Conservation (phyloP, 495 filamentous ascomycete genomes). For the Tuber magnatum region DNA sequence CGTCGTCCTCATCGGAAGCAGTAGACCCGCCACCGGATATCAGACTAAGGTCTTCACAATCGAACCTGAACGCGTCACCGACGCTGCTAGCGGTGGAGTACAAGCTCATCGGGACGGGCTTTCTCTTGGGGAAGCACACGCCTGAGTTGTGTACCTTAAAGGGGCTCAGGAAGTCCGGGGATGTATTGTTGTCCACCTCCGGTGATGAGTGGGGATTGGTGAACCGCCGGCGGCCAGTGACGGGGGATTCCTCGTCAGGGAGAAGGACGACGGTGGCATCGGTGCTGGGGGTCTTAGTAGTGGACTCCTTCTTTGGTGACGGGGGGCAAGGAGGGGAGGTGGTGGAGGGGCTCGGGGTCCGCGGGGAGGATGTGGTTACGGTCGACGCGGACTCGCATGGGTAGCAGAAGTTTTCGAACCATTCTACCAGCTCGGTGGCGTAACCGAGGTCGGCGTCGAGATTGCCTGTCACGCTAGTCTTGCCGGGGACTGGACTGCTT, state of each 20-base stretch:
- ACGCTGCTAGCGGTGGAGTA: slow-evolving; percentile 20
- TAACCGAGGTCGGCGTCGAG: slow-evolving; percentile 21
- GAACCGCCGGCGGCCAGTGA: neutral
- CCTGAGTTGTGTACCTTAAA: neutral
- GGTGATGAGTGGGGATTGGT: neutral
- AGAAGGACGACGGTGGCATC: neutral
- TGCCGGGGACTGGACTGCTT: neutral
- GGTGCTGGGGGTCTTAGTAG: neutral
- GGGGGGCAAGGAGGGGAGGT: neutral
- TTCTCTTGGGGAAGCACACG: neutral
- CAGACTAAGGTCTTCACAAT: neutral
- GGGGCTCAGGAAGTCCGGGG: neutral
- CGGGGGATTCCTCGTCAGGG: neutral
- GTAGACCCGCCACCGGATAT: neutral
- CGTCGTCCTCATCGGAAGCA: neutral
- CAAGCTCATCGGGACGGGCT: neutral
- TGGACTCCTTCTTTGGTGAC: neutral
- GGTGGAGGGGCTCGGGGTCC: neutral
- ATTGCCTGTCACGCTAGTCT: neutral
- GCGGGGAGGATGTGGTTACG: neutral
- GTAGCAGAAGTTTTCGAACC: slow-evolving; percentile 29
- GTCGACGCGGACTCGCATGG: neutral
- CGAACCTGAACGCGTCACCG: slow-evolving; percentile 29
- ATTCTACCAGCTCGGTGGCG: slow-evolving; percentile 21
- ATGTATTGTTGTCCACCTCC: neutral